phyloP scores from a whole-genome alignment of 495 filamentous ascomycete genomes.

The Pseudotulostoma volvatum region DNA sequence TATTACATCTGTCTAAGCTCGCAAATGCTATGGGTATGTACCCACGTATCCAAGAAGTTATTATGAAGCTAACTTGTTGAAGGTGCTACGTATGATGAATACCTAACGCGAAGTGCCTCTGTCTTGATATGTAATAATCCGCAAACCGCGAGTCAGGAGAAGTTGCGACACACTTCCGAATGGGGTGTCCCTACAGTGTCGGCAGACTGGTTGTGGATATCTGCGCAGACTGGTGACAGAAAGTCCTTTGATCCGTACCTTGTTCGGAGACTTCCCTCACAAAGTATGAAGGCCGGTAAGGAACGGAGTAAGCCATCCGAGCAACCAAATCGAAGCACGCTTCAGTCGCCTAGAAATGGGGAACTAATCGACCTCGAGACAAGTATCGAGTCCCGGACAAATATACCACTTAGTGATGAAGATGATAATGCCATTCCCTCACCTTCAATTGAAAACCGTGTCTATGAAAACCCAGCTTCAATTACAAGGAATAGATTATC shows the following conservation, averaged over 20 bases:
- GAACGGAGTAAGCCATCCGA: background rate
- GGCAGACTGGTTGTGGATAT: slow-evolving; percentile 70
- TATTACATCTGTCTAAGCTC: slow-evolving; percentile 65
- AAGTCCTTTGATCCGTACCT: slow-evolving; percentile 35
- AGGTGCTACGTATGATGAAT: slow-evolving; percentile 60
- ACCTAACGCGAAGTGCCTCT: slow-evolving; percentile 45
- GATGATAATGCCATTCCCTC: no score
- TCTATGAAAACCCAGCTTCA: background rate
- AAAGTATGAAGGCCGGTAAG: slow-evolving; percentile 7
- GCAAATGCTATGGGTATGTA: slow-evolving; percentile 51
- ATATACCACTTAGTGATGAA: background rate
- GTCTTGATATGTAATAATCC: slow-evolving; percentile 51
- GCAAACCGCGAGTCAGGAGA: slow-evolving; percentile 47
- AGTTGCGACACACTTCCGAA: slow-evolving; percentile 53
- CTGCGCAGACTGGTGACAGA: slow-evolving; percentile 41
- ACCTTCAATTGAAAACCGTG: background rate
- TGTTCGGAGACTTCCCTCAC: slow-evolving; percentile 16
- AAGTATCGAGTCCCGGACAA: background rate
- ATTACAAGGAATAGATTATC: background rate
- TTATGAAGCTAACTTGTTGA: background rate
- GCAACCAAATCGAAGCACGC: no score
- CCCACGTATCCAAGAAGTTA: background rate
- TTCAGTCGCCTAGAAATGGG: background rate
- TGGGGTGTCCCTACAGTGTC: slow-evolving; percentile 66
- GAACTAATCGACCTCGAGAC: background rate